Evolutionary conservation across 768 basidiomycete species (phyloP).

Genomic region (Coprinopsis marcescibilis): DNA sequence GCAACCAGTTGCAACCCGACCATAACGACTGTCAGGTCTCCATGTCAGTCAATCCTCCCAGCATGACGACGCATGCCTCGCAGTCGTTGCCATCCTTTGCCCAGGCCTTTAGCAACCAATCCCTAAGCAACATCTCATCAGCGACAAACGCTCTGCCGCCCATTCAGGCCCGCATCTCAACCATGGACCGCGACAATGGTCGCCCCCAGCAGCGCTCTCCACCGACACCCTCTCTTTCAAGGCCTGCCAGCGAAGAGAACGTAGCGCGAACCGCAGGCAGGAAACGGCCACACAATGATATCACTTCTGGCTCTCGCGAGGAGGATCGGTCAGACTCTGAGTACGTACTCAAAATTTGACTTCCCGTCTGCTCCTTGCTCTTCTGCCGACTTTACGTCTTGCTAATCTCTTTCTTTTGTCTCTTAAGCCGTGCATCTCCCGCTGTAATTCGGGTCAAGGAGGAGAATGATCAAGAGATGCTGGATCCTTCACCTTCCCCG

Average conservation of each 20-base stretch:
- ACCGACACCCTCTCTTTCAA: slow-evolving; percentile 17
- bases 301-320: slow-evolving; percentile 26
- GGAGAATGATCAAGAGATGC: slow-evolving; percentile 50
- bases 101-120: slow-evolving; percentile 61
- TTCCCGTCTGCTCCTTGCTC: slow-evolving; percentile 12
- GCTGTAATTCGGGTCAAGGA: slow-evolving; percentile 51
- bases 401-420: slow-evolving; percentile 7
- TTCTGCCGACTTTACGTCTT: slow-evolving; percentile 3
- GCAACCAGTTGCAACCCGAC: slow-evolving; percentile 8
- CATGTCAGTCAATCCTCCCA: slow-evolving; percentile 39
- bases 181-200: slow-evolving; percentile 22
- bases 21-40: slow-evolving; percentile 19
- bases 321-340: slow-evolving; percentile 36
- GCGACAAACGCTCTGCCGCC: slow-evolving; percentile 60
- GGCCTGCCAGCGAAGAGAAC: slow-evolving; percentile 27
- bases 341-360: slow-evolving; percentile 33
- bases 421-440: slow-evolving; percentile 38
- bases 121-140: slow-evolving; percentile 41
- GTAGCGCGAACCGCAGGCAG: slow-evolving; percentile 22
- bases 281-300: slow-evolving; percentile 44
- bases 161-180: slow-evolving; percentile 43
- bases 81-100: slow-evolving; percentile 78
- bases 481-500: slow-evolving; percentile 33
- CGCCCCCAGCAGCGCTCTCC: slow-evolving; percentile 25
- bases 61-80: slow-evolving; percentile 39